Evolutionary conservation across 805 yeast genomes (phyloP).

Genomic region (Dipodascus albidus): DNA sequence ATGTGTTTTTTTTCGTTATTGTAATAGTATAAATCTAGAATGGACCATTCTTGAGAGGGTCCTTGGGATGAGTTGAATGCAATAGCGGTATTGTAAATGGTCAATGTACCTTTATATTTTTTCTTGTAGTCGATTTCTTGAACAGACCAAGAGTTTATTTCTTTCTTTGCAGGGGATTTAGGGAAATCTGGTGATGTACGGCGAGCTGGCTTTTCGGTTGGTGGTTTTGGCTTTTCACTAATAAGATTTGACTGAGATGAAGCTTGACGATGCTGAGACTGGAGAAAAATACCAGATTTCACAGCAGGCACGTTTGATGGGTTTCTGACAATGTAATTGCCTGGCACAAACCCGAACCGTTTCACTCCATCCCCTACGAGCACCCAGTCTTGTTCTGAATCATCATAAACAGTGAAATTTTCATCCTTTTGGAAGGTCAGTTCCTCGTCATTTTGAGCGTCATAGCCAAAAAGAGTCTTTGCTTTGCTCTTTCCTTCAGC

Average conservation of each 20-base stretch:
- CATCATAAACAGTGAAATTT: constrained; percentile 65
- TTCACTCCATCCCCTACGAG: constrained; percentile 46
- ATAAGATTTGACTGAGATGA: constrained; percentile 16
- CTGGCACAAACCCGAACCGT: constrained; percentile 81
- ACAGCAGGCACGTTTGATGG: background rate
- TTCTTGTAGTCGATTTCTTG: constrained; percentile 87
- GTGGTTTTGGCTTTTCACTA: constrained; percentile 8
- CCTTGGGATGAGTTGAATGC: constrained; percentile 44
- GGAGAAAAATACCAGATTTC: constrained; percentile 10
- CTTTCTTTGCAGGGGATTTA: constrained; percentile 4
- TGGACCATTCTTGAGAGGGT: constrained; percentile 59
- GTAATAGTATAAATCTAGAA: constrained; percentile 59
- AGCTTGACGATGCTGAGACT: constrained; percentile 21
- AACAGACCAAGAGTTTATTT: constrained; percentile 69
- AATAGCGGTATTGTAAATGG: constrained; percentile 65
- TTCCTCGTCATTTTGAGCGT: constrained; percentile 91
- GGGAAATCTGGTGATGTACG: constrained; percentile 24
- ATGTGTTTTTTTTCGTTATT: constrained; percentile 87
- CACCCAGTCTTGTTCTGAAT: constrained; percentile 87
- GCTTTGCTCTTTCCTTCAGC: constrained; percentile 54
- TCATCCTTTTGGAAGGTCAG: constrained; percentile 69
- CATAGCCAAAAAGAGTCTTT: constrained; percentile 76
- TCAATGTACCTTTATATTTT: constrained; percentile 56
- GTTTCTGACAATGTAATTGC: constrained; percentile 64
- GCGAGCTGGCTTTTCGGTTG: constrained; percentile 29